These are phyloP conservation scores for Neonectria sp. DNA, from an alignment of 2,329 filamentous ascomycete genomes.

Conservation along the genomic window DNA sequence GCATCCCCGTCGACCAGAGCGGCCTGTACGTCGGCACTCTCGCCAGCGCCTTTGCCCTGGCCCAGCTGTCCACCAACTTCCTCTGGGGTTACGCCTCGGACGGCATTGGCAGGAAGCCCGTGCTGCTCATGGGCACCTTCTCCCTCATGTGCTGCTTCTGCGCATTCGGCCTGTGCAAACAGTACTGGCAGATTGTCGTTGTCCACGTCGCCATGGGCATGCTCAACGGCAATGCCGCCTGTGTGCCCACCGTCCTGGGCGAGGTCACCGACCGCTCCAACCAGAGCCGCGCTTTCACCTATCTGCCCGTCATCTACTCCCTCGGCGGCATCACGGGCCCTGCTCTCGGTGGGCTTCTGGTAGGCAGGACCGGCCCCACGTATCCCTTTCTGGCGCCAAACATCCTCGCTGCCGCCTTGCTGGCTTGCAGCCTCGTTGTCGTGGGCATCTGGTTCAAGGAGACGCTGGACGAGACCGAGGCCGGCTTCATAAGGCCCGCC, in stretches of 20 bases:
- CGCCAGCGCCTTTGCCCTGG: conserved; percentile 91
- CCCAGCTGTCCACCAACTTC: conserved; percentile 93
- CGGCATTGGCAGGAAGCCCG: conserved; percentile 79
- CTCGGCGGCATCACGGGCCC: conserved; percentile 94
- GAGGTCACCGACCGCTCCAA: conserved; percentile 97
- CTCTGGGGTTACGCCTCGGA: conserved; percentile 71
- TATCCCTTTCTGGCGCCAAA: conserved; percentile 93
- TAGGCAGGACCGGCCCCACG: conserved; percentile 71
- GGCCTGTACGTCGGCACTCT: conserved; percentile 93
- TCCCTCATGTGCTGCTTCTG: conserved; percentile 86
- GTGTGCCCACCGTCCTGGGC: conserved; percentile 93
- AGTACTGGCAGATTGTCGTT: conserved; percentile 85
- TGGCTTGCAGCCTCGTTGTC: conserved; percentile 80
- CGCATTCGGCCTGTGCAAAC: conserved; percentile 88
- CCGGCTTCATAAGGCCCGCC: conserved; percentile 49
- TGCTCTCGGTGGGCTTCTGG: conserved; percentile 88
- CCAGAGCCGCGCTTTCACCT: conserved; percentile 93
- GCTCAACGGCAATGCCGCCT: conserved; percentile 94
- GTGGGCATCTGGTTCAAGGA: conserved; percentile 89
- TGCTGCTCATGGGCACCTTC: conserved; percentile 84
- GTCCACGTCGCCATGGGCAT: conserved; percentile 94
- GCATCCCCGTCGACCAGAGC: conserved; percentile 78
- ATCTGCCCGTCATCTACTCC: conserved; percentile 96
- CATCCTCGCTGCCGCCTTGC: conserved; percentile 79
- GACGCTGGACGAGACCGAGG: conserved; percentile 64